Evolutionary conservation across 129 eudicot genomes (phyloP).

Genomic region (Chrysanthemum makinoi): DNA sequence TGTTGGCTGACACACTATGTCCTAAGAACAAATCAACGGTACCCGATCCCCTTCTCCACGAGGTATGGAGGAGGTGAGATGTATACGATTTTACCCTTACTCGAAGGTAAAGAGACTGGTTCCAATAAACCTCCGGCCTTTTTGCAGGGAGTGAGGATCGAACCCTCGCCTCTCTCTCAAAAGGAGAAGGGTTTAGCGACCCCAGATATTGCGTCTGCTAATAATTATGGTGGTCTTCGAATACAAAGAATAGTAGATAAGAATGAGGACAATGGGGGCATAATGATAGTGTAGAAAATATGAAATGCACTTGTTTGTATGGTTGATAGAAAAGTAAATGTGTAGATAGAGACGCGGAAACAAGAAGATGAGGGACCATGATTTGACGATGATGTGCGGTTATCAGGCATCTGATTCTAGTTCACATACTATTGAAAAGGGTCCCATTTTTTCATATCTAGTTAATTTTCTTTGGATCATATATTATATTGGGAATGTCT

Average conservation of each 20-base stretch:
- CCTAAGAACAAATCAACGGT: too few species aligned
- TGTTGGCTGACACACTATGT: too few species aligned
- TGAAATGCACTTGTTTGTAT: constrained; percentile 27
- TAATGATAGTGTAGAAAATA: constrained; percentile 17
- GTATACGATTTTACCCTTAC: too few species aligned
- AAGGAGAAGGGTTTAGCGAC: too few species aligned
- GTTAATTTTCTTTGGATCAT: background rate
- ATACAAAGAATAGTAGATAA: constrained; percentile 6
- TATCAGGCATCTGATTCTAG: constrained; percentile 28
- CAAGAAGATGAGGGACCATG: constrained; percentile 38
- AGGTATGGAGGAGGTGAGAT: too few species aligned
- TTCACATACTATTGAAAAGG: constrained; percentile 25
- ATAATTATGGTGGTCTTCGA: background rate
- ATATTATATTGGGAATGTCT: too few species aligned
- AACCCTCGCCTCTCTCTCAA: too few species aligned
- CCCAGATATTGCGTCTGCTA: background rate
- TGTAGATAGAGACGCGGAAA: constrained; percentile 27
- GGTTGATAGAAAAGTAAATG: background rate
- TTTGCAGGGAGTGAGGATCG: too few species aligned
- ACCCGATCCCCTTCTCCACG: too few species aligned
- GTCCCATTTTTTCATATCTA: background rate
- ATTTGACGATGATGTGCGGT: constrained; percentile 13
- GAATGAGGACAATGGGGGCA: constrained; percentile 13
- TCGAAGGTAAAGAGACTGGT: too few species aligned
- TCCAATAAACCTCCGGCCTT: too few species aligned